Conservation (phyloP, 192 early-diverging fungal species). For the Backusella luteola region DNA sequence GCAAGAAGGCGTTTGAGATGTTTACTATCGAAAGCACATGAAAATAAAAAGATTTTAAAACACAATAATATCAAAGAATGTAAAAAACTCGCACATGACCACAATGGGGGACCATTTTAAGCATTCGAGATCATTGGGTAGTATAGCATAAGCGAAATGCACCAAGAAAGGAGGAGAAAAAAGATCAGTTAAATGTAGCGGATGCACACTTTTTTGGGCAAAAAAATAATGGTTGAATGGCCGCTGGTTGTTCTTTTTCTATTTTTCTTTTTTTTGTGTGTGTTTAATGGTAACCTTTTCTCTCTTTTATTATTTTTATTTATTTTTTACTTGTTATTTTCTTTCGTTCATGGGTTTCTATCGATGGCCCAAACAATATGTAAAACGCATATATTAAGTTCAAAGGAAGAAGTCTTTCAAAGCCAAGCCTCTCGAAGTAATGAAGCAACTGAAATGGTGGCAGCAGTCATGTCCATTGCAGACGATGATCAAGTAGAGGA, state of each 20-base stretch:
- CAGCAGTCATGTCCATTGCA: constrained; percentile 15
- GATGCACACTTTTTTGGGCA: neutral
- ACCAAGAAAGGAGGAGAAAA: neutral
- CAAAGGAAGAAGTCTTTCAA: neutral
- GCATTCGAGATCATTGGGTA: neutral
- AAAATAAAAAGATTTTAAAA: neutral
- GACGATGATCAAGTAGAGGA: neutral
- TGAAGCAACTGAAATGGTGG: constrained; percentile 17
- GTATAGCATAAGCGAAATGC: neutral
- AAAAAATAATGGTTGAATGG: neutral
- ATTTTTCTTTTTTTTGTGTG: neutral
- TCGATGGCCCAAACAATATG: constrained; percentile 15
- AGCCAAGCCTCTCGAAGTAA: neutral
- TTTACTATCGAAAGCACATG: neutral
- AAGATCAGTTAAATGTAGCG: neutral
- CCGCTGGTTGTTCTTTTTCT: neutral
- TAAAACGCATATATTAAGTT: constrained; percentile 1
- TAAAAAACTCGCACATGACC: neutral
- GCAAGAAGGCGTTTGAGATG: neutral
- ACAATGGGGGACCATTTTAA: neutral
- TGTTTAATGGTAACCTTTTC: neutral
- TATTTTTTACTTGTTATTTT: neutral
- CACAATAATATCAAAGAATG: neutral
- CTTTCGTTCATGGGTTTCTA: constrained; percentile 4
- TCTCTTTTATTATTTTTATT: neutral